Percentiles rank a stretch among this genome's conserved stretches.
phyloP scores from a whole-genome alignment of 371 early-diverging fungal genomes.

The Gilbertella persicaria region DNA sequence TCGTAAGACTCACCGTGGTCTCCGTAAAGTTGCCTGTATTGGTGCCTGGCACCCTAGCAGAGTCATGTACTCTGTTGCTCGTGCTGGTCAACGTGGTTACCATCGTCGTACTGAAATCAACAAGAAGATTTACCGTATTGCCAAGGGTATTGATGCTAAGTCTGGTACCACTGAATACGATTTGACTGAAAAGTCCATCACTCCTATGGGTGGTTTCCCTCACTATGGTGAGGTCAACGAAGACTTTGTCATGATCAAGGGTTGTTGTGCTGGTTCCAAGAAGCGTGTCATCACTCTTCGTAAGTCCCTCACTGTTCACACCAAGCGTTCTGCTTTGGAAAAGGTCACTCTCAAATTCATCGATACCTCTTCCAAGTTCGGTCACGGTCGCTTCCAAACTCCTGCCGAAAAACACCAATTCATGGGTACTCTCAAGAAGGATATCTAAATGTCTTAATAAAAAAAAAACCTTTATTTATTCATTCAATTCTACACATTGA shows the following conservation, averaged over 20 bases:
- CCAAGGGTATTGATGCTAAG: slow-evolving; percentile 83
- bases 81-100: slow-evolving; percentile 99
- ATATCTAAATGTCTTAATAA: slow-evolving; percentile 52
- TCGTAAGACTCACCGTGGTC: slow-evolving; percentile 99
- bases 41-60: slow-evolving; percentile 99
- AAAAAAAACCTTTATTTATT: no score
- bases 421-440: slow-evolving; percentile 94
- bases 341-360: slow-evolving; percentile 96
- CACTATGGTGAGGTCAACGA: slow-evolving; percentile 99
- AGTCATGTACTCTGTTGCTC: slow-evolving; percentile 99
- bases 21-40: slow-evolving; percentile 99
- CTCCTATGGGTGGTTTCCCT: slow-evolving; percentile 99
- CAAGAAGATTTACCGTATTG: slow-evolving; percentile 99
- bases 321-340: slow-evolving; percentile 94
- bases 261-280: slow-evolving; percentile 95
- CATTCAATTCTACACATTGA: slow-evolving; percentile 43
- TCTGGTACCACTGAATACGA: slow-evolving; percentile 98
- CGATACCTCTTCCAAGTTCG: slow-evolving; percentile 99
- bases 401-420: slow-evolving; percentile 96
- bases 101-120: slow-evolving; percentile 99
- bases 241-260: slow-evolving; percentile 99
- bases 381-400: slow-evolving; percentile 99
- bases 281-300: slow-evolving; percentile 99
- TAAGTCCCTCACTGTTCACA: slow-evolving; percentile 95
- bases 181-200: slow-evolving; percentile 96